Evolutionary conservation across 1,139 yeast species (phyloP).

Genomic region (Candida buenavistaensis): DNA sequence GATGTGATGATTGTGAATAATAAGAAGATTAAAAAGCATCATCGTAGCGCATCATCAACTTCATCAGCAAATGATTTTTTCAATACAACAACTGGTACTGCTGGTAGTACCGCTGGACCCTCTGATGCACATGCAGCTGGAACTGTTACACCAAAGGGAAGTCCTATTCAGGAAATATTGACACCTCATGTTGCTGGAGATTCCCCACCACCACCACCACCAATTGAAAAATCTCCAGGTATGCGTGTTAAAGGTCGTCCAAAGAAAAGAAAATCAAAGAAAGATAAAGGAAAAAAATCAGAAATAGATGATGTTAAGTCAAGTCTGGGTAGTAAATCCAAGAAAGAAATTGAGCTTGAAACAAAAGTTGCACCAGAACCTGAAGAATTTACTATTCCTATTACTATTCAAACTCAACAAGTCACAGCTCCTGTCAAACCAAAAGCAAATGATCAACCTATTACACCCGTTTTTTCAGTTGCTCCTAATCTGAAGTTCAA

Average conservation of each 20-base stretch:
- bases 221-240: conserved; percentile 16
- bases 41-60: conserved; percentile 13
- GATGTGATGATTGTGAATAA: conserved; percentile 27
- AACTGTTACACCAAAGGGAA: conserved; percentile 6
- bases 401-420: conserved; percentile 5
- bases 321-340: neutral
- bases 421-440: neutral
- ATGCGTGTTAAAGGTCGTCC: conserved; percentile 14
- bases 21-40: conserved; percentile 23
- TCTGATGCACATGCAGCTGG: neutral
- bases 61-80: conserved; percentile 9
- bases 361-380: conserved; percentile 1
- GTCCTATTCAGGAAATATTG: conserved; percentile 5
- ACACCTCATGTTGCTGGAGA: conserved; percentile 3
- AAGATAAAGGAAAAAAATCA: conserved; percentile 1
- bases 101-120: conserved; percentile 1
- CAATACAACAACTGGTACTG: neutral
- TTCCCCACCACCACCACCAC: conserved; percentile 15
- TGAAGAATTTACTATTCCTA: conserved; percentile 6
- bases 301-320: neutral
- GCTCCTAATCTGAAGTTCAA: conserved; percentile 3
- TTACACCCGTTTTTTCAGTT: conserved; percentile 2
- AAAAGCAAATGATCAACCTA: conserved; percentile 2
- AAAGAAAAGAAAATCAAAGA: conserved; percentile 7
- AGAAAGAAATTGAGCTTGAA: neutral